Evolutionary conservation across 768 basidiomycete genomes (phyloP).

Genomic region (Collybiopsis luxurians): DNA sequence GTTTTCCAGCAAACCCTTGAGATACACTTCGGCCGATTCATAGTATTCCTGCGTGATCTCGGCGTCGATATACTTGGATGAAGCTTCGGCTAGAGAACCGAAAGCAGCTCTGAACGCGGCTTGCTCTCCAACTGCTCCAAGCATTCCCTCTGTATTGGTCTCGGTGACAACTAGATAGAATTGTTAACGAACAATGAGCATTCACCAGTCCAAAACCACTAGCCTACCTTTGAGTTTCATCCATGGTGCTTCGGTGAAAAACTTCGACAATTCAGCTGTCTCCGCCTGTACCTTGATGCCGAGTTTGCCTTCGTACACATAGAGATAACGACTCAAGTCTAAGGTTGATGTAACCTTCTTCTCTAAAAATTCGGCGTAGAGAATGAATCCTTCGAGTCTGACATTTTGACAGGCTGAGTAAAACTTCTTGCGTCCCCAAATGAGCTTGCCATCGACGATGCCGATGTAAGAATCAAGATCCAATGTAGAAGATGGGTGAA

Average conservation of each 20-base stretch:
- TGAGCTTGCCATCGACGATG: not conserved
- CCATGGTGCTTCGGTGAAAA: slow-evolving; percentile 6
- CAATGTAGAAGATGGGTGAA: not conserved
- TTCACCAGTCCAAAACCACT: too few relatives aligned
- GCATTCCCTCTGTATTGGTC: not conserved
- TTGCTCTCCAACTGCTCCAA: not conserved
- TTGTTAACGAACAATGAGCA: too few relatives aligned
- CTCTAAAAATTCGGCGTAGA: not conserved
- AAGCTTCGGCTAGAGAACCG: not conserved
- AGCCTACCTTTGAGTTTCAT: slow-evolving; percentile 5
- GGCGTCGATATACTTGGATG: not conserved
- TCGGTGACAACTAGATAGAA: not conserved
- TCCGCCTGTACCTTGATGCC: not conserved
- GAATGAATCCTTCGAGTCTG: not conserved
- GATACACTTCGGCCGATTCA: not conserved
- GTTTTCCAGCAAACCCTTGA: not conserved
- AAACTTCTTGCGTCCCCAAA: not conserved
- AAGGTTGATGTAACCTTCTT: not conserved
- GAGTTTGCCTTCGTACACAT: not conserved
- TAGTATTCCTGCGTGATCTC: slow-evolving; percentile 1
- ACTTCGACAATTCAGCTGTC: not conserved
- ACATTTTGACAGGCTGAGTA: not conserved
- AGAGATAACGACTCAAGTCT: not conserved
- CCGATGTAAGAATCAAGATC: not conserved
- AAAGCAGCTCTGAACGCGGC: not conserved